phyloP scores from a whole-genome alignment of 331 rosid species.

The Acacia pycnantha region DNA sequence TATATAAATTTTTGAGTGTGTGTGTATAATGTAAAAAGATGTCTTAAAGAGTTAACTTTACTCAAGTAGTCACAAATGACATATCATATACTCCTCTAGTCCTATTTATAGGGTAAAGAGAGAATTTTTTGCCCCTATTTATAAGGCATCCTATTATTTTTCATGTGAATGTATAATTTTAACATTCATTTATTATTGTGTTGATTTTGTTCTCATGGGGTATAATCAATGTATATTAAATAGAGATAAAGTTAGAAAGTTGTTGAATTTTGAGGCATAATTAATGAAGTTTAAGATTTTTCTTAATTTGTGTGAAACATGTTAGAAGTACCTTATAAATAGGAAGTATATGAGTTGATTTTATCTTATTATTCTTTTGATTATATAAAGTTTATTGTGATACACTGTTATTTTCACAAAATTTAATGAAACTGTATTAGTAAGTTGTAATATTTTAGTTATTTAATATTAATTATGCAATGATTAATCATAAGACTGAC shows the following conservation, averaged over 20 bases:
- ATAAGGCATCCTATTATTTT: too few relatives aligned
- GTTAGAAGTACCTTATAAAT: too few relatives aligned
- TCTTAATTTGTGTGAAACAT: too few relatives aligned
- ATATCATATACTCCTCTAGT: not conserved
- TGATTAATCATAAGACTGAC: not conserved
- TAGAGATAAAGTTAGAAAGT: too few relatives aligned
- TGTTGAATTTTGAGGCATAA: too few relatives aligned
- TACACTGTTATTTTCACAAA: not conserved
- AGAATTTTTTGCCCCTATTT: too few relatives aligned
- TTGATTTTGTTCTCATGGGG: too few relatives aligned
- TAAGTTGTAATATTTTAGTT: not conserved
- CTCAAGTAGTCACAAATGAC: not conserved
- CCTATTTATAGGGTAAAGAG: too few relatives aligned
- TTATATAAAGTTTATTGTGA: not conserved
- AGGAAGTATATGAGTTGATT: not conserved
- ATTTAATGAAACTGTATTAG: not conserved
- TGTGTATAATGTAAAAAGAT: not conserved
- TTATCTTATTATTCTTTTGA: not conserved
- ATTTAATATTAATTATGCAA: not conserved
- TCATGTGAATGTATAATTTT: too few relatives aligned
- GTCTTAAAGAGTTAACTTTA: not conserved
- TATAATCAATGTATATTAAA: too few relatives aligned
- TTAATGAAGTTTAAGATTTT: too few relatives aligned
- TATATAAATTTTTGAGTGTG: not conserved
- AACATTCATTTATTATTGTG: too few relatives aligned